Evolutionary conservation across 495 filamentous ascomycete species (phyloP).

Genomic region (Thermothielavioides terrestris): DNA sequence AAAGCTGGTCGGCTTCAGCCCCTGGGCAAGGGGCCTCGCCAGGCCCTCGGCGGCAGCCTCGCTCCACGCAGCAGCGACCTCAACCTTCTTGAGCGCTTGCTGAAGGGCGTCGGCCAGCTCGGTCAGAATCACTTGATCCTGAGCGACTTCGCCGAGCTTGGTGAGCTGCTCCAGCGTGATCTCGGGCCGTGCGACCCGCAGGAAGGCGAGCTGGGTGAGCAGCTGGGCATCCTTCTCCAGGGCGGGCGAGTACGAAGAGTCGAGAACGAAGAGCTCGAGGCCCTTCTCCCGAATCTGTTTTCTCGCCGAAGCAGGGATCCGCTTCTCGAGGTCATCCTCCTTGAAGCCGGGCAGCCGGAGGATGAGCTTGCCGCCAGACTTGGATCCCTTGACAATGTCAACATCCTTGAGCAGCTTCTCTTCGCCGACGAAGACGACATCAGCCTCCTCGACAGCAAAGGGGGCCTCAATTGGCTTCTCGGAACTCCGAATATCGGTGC

Average conservation of each 20-base stretch:
- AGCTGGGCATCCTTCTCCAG: slow-evolving; percentile 55
- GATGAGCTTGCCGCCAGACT: slow-evolving; percentile 62
- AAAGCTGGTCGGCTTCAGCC: slow-evolving; percentile 72
- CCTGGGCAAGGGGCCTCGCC: slow-evolving; percentile 43
- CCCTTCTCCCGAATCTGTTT: slow-evolving; percentile 59
- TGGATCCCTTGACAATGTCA: slow-evolving; percentile 60
- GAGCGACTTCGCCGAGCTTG: slow-evolving; percentile 23
- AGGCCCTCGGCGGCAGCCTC: slow-evolving; percentile 51
- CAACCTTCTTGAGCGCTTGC: slow-evolving; percentile 58
- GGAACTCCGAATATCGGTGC: slow-evolving; percentile 79
- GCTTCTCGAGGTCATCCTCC: slow-evolving; percentile 85
- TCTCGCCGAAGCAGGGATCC: slow-evolving; percentile 57
- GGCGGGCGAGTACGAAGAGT: slow-evolving; percentile 55
- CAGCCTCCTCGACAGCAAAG: slow-evolving; percentile 68
- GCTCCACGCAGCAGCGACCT: slow-evolving; percentile 71
- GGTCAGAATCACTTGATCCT: slow-evolving; percentile 43
- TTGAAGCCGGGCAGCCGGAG: slow-evolving; percentile 68
- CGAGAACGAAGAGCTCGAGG: slow-evolving; percentile 62
- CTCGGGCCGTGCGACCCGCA: slow-evolving; percentile 59
- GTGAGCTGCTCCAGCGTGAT: slow-evolving; percentile 43
- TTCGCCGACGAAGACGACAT: slow-evolving; percentile 69
- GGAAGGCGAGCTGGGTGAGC: slow-evolving; percentile 69
- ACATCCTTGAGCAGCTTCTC: slow-evolving; percentile 69
- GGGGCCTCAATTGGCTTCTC: slow-evolving; percentile 74
- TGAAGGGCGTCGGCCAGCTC: slow-evolving; percentile 58